Conservation (phyloP, 257 asterid genomes). For the Solanum paucissectum region DNA sequence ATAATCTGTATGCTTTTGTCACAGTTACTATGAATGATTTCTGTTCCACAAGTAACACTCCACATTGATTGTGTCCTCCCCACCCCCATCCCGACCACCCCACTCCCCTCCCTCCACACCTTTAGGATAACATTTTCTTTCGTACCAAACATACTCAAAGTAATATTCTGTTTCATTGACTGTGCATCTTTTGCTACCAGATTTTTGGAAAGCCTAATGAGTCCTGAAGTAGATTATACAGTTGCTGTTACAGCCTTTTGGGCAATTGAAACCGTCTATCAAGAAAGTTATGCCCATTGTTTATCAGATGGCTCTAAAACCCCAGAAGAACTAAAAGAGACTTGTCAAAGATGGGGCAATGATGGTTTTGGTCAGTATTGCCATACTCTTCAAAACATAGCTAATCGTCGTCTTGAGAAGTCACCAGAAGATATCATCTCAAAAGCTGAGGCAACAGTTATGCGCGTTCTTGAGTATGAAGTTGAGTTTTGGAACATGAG, state of each 20-base stretch:
- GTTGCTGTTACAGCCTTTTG: slow-evolving; percentile 63
- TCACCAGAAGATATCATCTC: slow-evolving; percentile 32
- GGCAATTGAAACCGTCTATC: slow-evolving; percentile 78
- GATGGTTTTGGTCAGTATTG: slow-evolving; percentile 49
- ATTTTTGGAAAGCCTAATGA: slow-evolving; percentile 47
- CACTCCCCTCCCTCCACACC: background rate
- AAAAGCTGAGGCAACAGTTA: slow-evolving; percentile 46
- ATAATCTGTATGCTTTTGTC: background rate
- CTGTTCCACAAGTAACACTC: background rate
- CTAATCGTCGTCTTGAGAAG: slow-evolving; percentile 36
- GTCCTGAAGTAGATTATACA: slow-evolving; percentile 54
- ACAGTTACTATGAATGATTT: background rate
- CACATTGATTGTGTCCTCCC: background rate
- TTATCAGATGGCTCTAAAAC: slow-evolving; percentile 47
- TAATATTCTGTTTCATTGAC: background rate
- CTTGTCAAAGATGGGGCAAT: slow-evolving; percentile 74
- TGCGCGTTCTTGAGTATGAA: slow-evolving; percentile 53
- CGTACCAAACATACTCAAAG: background rate
- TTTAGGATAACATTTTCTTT: background rate
- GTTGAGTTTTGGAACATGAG: slow-evolving; percentile 84
- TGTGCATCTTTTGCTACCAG: slow-evolving; percentile 10
- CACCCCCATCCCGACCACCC: background rate
- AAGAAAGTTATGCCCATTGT: slow-evolving; percentile 81
- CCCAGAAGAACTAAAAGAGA: slow-evolving; percentile 53
- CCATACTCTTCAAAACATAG: slow-evolving; percentile 32